Base-by-base conservation (phyloP, 1,139 yeast species). In the Scheffersomyces quercinus region DNA sequence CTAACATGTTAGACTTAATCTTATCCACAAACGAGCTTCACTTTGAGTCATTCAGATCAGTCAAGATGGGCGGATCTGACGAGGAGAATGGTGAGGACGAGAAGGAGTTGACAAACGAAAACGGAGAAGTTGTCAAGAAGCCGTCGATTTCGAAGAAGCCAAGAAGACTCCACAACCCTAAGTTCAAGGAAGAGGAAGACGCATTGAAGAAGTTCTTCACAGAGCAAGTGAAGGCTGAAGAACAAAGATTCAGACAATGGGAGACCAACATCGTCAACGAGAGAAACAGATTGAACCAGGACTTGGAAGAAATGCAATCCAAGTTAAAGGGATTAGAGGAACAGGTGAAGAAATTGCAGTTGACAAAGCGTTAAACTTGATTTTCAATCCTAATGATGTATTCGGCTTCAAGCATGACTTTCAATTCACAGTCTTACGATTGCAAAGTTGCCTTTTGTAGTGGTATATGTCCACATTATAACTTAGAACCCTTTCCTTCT, bases 161-260 rank as follows among this genome's bases (percentile, higher is more conserved):
- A 56, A 77, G 71, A 67, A 75, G 67, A 70, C 75, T 58, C 53
- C 89, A 85, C 59, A 90, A 93, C 66, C 98, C 98, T 45, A 86
- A 88, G 68, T 93, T 88, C 70, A 86, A 89, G 67, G 97, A 93
- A 67, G 98, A 93, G 64, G 99, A 95, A 68, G 95, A 88, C 64
- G 87, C 93, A 29, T 77, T 95, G 63, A 90, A 95, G 79, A 86
- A 88, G 68, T 87, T 88, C 65, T 93, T 93, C 69, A 93, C 98
- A n/a, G 98, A 91, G 64, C 98, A 93, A 71, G 97, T 95, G 50
- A 90, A 91, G 72, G 88, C 89, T 39, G 99, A 93, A 70, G 99
- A 95, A 62, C 95, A 88, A 60, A 81, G 99, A 63, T 95, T 93
- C 72, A 85, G 96, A 74, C 96, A 91, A 73, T 93, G 99, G 98